phyloP scores from a whole-genome alignment of 345 rosid species.

The Atalantia buxifolia region DNA sequence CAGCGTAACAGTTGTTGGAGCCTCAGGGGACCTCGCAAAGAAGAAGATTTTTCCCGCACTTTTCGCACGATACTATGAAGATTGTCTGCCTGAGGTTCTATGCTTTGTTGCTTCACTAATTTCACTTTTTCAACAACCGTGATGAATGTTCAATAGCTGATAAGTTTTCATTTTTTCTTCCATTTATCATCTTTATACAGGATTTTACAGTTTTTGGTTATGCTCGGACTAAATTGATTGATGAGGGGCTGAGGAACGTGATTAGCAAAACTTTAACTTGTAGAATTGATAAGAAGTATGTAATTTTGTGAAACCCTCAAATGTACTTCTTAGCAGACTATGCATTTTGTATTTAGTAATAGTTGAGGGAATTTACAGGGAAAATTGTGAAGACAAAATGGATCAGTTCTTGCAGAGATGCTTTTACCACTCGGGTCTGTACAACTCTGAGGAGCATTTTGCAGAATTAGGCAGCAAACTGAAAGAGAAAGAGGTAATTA shows the following conservation, averaged over 20 bases:
- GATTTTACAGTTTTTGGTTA: too few species aligned
- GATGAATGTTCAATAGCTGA: not conserved
- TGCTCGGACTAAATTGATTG: too few species aligned
- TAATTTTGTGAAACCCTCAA: not conserved
- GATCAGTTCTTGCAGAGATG: constrained; percentile 75
- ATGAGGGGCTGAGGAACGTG: too few species aligned
- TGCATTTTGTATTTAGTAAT: not conserved
- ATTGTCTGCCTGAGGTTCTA: constrained; percentile 65
- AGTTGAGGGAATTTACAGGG: constrained; percentile 39
- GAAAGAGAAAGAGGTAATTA: constrained; percentile 72
- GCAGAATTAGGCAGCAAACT: constrained; percentile 58
- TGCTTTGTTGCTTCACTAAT: not conserved
- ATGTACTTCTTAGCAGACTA: not conserved
- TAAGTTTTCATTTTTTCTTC: too few species aligned
- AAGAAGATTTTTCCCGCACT: constrained; percentile 93
- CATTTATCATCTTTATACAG: too few species aligned
- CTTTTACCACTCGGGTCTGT: constrained; percentile 83
- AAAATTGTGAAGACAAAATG: constrained; percentile 83
- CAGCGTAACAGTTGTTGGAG: constrained; percentile 88
- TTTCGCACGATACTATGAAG: constrained; percentile 85
- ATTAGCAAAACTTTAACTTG: constrained; percentile 78
- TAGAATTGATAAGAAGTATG: constrained; percentile 76
- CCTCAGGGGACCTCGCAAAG: constrained; percentile 92
- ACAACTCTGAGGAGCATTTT: constrained; percentile 74
- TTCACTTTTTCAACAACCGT: not conserved